Evolutionary conservation across 2,329 filamentous ascomycete species (phyloP).

Genomic region (Penicillium palitans): DNA sequence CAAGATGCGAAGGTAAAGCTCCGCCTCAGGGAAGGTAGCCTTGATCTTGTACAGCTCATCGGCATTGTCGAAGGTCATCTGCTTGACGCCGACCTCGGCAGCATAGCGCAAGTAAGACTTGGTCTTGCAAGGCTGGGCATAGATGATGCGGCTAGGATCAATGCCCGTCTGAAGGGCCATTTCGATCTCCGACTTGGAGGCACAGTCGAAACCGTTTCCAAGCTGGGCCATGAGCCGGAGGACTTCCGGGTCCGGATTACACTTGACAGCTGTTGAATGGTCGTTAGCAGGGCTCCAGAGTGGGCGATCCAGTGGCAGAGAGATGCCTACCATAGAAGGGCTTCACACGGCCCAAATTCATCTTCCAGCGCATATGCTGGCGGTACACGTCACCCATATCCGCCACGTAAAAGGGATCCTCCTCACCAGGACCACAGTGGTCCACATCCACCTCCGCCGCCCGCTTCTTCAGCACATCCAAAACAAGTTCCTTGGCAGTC

Average conservation of each 20-base stretch:
- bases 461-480: slow-evolving; percentile 80
- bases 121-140: slow-evolving; percentile 99
- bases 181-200: slow-evolving; percentile 96
- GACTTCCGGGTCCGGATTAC: slow-evolving; percentile 90
- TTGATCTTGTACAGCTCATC: slow-evolving; percentile 99
- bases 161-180: slow-evolving; percentile 81
- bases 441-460: slow-evolving; percentile 84
- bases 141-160: slow-evolving; percentile 90
- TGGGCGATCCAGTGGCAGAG: background rate
- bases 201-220: slow-evolving; percentile 96
- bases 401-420: slow-evolving; percentile 97
- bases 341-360: slow-evolving; percentile 85
- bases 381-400: slow-evolving; percentile 98
- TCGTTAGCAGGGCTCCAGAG: slow-evolving; percentile 6
- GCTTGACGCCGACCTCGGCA: slow-evolving; percentile 77
- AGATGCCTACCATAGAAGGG: slow-evolving; percentile 81
- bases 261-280: slow-evolving; percentile 77
- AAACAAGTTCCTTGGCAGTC: slow-evolving; percentile 76
- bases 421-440: slow-evolving; percentile 84
- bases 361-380: slow-evolving; percentile 98
- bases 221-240: slow-evolving; percentile 83
- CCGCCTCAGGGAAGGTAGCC: slow-evolving; percentile 81
- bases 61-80: slow-evolving; percentile 99
- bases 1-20: slow-evolving; percentile 90
- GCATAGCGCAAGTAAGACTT: slow-evolving; percentile 96